These are phyloP conservation scores for Chaetomium sp. DNA, from an alignment of 2,329 filamentous ascomycete species.

Conservation along the genomic window DNA sequence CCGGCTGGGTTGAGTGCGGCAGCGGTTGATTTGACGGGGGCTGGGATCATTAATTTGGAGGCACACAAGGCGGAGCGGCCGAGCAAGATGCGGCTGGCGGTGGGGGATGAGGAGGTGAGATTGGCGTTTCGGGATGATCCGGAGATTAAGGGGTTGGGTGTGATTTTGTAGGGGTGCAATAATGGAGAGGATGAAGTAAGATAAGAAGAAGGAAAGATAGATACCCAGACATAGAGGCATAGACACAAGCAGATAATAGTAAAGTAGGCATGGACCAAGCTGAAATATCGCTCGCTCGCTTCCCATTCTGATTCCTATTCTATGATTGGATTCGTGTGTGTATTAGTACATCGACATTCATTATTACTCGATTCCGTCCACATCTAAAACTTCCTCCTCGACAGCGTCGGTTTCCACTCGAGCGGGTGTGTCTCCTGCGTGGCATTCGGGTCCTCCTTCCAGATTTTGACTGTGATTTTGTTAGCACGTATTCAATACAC, in stretches of 20 bases:
- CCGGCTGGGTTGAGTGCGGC: conserved; percentile 44
- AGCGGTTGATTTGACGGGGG: conserved; percentile 76
- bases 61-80: conserved; percentile 73
- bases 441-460: conserved; percentile 88
- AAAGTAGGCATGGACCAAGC: too few relatives aligned
- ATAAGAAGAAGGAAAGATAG: too few relatives aligned
- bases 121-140: conserved; percentile 82
- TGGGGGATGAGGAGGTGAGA: conserved; percentile 86
- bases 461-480: conserved; percentile 67
- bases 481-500: conserved; percentile 21
- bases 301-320: too few relatives aligned
- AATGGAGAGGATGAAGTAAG: too few relatives aligned
- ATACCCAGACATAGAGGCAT: background rate
- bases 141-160: conserved; percentile 72
- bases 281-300: too few relatives aligned
- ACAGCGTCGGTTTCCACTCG: conserved; percentile 81
- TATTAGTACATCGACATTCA: background rate
- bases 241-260: too few relatives aligned
- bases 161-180: conserved; percentile 21
- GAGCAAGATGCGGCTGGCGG: conserved; percentile 76
- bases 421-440: conserved; percentile 88
- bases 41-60: conserved; percentile 82
- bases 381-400: conserved; percentile 64
- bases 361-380: background rate
- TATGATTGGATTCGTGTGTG: too few relatives aligned